Evolutionary conservation across 345 rosid species (phyloP).

Genomic region (Hibiscus mutabilis): DNA sequence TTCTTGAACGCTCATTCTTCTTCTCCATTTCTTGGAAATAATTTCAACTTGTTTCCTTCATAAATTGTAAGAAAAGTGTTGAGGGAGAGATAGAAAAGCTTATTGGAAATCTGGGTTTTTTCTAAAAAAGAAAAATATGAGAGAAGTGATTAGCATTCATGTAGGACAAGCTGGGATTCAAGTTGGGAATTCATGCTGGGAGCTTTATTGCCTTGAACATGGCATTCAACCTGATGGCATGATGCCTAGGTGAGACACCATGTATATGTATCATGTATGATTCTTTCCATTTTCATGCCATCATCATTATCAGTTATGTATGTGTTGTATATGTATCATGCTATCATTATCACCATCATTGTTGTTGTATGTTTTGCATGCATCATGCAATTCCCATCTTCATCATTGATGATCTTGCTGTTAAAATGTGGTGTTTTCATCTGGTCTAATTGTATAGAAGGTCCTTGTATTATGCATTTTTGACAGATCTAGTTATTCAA

Average conservation of each 20-base stretch:
- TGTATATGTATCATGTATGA: background rate
- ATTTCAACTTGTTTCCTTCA: background rate
- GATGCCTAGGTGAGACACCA: background rate
- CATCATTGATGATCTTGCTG: too few species aligned
- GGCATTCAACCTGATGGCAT: background rate
- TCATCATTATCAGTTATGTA: background rate
- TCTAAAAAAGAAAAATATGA: background rate
- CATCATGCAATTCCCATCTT: background rate
- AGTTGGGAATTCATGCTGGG: conserved; percentile 1
- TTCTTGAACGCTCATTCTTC: background rate
- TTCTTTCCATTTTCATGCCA: too few species aligned
- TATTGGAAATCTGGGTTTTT: background rate
- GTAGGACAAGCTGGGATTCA: conserved; percentile 1
- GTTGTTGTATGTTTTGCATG: background rate
- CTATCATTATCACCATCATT: background rate
- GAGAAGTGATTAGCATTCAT: background rate
- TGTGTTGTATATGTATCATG: background rate
- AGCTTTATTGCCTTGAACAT: background rate
- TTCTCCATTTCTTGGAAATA: background rate
- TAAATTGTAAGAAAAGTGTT: background rate
- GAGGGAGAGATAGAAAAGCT: background rate
- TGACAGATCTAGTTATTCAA: too few species aligned
- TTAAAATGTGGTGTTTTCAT: too few species aligned
- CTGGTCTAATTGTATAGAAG: too few species aligned
- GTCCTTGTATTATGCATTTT: too few species aligned